Evolutionary conservation across 129 eudicot genomes (phyloP).

Genomic region (Flaveria robusta): DNA sequence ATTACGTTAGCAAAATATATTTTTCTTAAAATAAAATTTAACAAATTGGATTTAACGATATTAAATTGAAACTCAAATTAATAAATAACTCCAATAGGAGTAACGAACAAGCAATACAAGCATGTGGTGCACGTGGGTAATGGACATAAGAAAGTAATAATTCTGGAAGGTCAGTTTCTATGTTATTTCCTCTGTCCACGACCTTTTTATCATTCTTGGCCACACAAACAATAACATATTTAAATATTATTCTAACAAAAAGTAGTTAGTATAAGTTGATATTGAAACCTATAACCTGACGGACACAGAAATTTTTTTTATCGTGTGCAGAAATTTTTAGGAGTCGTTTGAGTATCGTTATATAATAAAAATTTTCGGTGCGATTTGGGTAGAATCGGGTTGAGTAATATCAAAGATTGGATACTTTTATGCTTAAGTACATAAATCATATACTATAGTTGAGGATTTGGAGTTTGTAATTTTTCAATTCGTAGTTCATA

Average conservation of each 20-base stretch:
- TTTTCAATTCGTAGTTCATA: no score
- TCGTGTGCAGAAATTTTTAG: no score
- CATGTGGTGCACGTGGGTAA: slow-evolving; percentile 12
- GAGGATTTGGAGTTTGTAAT: no score
- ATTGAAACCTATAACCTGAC: background rate
- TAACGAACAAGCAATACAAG: background rate
- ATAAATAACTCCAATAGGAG: background rate
- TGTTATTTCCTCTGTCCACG: background rate
- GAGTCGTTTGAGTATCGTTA: no score
- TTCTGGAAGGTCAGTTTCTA: slow-evolving; percentile 8
- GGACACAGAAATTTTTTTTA: no score
- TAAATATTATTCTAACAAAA: background rate
- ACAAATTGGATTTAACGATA: no score
- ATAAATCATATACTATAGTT: no score
- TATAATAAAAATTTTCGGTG: no score
- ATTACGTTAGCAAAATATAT: background rate
- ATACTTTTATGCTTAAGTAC: no score
- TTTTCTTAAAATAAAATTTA: no score
- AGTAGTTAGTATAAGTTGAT: background rate
- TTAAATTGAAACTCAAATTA: background rate
- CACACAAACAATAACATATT: background rate
- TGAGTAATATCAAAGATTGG: no score
- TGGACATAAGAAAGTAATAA: background rate
- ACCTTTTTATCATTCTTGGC: background rate
- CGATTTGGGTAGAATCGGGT: no score